A percentile compares a stretch with the other conserved stretches of the same genome.
Conservation (phyloP, 306 rosid species). For the Prinsepia uniflora region DNA sequence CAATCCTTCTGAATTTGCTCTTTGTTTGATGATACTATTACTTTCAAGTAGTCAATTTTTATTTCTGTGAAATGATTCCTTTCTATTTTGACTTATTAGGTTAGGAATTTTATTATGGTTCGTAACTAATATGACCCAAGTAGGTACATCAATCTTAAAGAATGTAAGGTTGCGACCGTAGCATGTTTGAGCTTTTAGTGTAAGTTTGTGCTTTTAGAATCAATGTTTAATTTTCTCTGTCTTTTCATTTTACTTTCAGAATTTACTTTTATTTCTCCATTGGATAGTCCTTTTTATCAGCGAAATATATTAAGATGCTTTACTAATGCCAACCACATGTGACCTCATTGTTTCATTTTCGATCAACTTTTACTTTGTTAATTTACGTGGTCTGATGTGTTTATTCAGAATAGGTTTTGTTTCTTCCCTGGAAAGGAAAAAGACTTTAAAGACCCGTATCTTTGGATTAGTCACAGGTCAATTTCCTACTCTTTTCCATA, state of each 20-base stretch:
- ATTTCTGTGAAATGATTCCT: neutral
- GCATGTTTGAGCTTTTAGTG: too few relatives aligned
- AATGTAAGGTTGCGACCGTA: too few relatives aligned
- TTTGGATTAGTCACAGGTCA: conserved; percentile 34
- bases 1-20: neutral
- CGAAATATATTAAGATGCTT: too few relatives aligned
- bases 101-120: neutral
- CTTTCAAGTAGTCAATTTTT: too few relatives aligned
- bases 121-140: neutral
- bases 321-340: neutral
- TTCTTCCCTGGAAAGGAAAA: conserved; percentile 20
- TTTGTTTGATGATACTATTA: neutral
- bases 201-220: too few relatives aligned
- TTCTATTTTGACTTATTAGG: neutral
- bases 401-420: conserved; percentile 23
- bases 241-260: neutral
- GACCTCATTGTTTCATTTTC: neutral
- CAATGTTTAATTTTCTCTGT: neutral
- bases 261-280: neutral
- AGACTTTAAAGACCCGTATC: neutral
- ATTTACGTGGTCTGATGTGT: neutral
- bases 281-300: too few relatives aligned
- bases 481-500: neutral
- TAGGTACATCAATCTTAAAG: neutral
- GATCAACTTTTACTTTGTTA: neutral